These are phyloP conservation scores for Notholithocarpus densiflorus DNA, from an alignment of 306 rosid species.

Conservation along the genomic window DNA sequence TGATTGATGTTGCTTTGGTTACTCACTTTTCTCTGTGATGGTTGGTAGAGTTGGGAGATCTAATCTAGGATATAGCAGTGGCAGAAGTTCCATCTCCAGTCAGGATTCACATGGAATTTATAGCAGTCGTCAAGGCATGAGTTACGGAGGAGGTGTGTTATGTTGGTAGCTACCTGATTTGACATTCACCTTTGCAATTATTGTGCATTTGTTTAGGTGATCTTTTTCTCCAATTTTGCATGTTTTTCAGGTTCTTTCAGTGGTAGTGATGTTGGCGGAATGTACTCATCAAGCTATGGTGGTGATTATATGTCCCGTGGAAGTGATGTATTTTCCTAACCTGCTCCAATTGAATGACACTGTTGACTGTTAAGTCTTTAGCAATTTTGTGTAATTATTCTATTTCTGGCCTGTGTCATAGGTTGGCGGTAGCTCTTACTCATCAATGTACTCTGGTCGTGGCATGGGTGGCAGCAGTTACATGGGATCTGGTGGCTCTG, in stretches of 20 bases:
- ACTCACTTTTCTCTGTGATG: conserved; percentile 14
- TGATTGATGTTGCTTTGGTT: background rate
- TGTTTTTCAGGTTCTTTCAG: conserved; percentile 67
- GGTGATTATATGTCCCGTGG: conserved; percentile 73
- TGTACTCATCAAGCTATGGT: conserved; percentile 86
- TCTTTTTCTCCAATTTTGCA: background rate
- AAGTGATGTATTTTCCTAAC: conserved; percentile 61
- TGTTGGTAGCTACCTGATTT: conserved; percentile 17
- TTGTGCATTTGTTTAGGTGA: conserved; percentile 9
- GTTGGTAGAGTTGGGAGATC: conserved; percentile 68
- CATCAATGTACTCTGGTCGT: conserved; percentile 74
- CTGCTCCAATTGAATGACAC: conserved; percentile 4
- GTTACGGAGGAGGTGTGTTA: conserved; percentile 54
- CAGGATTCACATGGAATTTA: conserved; percentile 68
- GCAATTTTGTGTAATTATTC: background rate
- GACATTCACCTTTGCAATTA: background rate
- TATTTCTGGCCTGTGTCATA: conserved; percentile 22
- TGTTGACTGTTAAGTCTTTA: conserved; percentile 2
- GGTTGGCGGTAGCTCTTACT: conserved; percentile 82
- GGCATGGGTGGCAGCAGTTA: conserved; percentile 72
- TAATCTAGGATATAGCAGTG: conserved; percentile 61
- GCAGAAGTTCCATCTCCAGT: conserved; percentile 63
- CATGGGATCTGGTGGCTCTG: conserved; percentile 74
- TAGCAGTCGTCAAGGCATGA: conserved; percentile 67
- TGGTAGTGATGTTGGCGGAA: conserved; percentile 58